Conservation (phyloP, 2,329 filamentous ascomycete genomes). For the Huntiella abstrusa region DNA sequence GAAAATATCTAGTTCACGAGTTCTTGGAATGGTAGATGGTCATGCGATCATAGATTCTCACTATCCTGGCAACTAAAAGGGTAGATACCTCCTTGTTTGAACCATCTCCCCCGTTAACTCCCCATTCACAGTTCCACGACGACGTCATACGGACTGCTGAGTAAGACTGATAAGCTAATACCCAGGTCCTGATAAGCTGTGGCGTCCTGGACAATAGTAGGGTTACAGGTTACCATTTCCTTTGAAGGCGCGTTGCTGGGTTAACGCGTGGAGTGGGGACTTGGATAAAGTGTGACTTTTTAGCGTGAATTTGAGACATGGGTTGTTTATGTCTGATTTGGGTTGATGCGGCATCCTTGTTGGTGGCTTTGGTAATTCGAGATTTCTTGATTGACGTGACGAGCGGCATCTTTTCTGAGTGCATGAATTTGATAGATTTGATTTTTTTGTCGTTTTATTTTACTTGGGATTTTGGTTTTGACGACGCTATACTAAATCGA, state of each 20-base stretch:
- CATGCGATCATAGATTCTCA: no score
- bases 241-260: slow-evolving; percentile 6
- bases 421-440: background rate
- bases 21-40: no score
- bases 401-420: no score
- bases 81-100: background rate
- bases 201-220: no score
- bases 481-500: no score
- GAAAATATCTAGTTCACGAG: background rate
- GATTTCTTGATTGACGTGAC: background rate
- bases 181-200: slow-evolving; percentile 3
- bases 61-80: no score
- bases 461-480: background rate
- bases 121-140: background rate
- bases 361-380: background rate
- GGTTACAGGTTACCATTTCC: no score
- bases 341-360: background rate
- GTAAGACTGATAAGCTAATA: slow-evolving; percentile 1
- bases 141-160: slow-evolving; percentile 10
- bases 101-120: background rate
- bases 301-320: background rate
- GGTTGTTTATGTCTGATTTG: background rate
- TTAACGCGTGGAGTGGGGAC: slow-evolving; percentile 5
- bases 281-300: background rate
- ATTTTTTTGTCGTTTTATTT: background rate